Conservation (phyloP, 2,329 filamentous ascomycete species). For the Verticillium klebahnii region DNA sequence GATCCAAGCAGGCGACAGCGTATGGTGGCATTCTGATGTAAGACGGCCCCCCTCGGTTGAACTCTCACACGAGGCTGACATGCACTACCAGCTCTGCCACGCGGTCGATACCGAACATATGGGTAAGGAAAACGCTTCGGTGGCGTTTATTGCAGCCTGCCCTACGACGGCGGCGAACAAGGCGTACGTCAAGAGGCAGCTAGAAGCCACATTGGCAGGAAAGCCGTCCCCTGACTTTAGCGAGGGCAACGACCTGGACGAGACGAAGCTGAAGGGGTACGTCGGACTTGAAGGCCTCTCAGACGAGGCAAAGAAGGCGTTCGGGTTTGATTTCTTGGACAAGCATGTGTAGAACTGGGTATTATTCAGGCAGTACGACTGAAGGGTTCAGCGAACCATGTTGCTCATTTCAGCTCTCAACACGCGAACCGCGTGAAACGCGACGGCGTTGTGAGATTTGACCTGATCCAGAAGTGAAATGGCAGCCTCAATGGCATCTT, state of each 20-base stretch:
- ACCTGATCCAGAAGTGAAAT: constrained; percentile 6
- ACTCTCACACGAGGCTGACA: background rate
- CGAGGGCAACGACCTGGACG: background rate
- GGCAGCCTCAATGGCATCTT: constrained; percentile 1
- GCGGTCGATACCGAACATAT: constrained; percentile 33
- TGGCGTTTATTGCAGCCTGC: constrained; percentile 29
- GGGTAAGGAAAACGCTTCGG: constrained; percentile 25
- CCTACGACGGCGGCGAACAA: constrained; percentile 24
- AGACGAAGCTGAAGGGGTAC: constrained; percentile 5
- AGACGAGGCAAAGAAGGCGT: constrained; percentile 3
- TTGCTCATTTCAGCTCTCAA: background rate
- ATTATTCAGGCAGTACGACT: background rate
- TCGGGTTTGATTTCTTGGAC: constrained; percentile 1
- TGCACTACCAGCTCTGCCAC: constrained; percentile 24
- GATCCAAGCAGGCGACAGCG: constrained; percentile 32
- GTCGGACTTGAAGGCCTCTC: constrained; percentile 2
- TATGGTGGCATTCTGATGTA: constrained; percentile 37
- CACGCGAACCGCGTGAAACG: background rate
- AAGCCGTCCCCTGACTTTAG: background rate
- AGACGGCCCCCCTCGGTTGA: constrained; percentile 8
- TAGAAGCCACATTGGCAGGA: constrained; percentile 1
- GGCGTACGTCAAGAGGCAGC: constrained; percentile 16
- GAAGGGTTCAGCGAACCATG: background rate
- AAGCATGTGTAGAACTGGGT: background rate
- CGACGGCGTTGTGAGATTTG: constrained; percentile 6